Evolutionary conservation across 2,329 filamentous ascomycete genomes (phyloP).

Genomic region (Monosporascus sp.): DNA sequence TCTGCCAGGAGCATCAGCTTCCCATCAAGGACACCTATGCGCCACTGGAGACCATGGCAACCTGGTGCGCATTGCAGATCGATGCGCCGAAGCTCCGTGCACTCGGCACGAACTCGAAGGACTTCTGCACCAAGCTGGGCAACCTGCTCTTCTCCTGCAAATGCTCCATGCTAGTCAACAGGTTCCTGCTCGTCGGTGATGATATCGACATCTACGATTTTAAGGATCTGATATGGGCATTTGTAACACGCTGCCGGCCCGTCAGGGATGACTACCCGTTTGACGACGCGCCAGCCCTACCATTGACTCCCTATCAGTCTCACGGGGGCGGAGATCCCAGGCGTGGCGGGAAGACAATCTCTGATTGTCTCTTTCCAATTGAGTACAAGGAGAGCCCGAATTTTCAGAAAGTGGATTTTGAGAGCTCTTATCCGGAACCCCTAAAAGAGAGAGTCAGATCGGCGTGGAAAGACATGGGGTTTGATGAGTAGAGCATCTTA

Average conservation of each 20-base stretch:
- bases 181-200: constrained; percentile 40
- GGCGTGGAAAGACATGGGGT: too few species aligned
- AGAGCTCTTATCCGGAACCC: too few species aligned
- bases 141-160: constrained; percentile 39
- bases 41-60: constrained; percentile 42
- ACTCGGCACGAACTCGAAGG: constrained; percentile 42
- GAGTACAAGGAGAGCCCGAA: too few species aligned
- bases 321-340: constrained; percentile 31
- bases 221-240: constrained; percentile 45
- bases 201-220: constrained; percentile 43
- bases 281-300: constrained; percentile 38
- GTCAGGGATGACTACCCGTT: constrained; percentile 38
- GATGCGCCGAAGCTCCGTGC: constrained; percentile 51
- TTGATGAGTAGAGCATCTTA: too few species aligned
- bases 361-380: too few species aligned
- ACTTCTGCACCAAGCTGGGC: constrained; percentile 36
- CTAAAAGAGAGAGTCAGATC: too few species aligned
- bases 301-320: constrained; percentile 41
- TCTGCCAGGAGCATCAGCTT: constrained; percentile 31
- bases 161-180: constrained; percentile 36
- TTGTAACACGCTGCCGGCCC: constrained; percentile 41
- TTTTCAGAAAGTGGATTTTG: too few species aligned
- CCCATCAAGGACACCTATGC: constrained; percentile 40
- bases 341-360: constrained; percentile 40
- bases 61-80: constrained; percentile 48